phyloP scores from a whole-genome alignment of 1,284 basidiomycete species.

The Apiotrichum brassicae region DNA sequence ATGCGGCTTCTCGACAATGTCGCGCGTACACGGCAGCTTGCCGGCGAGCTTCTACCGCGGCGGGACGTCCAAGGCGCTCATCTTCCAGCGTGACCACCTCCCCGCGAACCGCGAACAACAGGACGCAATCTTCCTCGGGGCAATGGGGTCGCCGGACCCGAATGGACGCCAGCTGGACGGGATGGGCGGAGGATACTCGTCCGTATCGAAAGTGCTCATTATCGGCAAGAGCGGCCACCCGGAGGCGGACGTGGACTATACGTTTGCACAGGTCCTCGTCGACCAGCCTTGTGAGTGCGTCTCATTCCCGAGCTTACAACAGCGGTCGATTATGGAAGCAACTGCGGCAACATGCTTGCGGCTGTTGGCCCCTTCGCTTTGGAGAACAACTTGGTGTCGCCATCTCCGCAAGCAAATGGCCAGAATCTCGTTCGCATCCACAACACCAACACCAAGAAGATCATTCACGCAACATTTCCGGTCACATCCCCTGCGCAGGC shows the following conservation, averaged over 20 bases:
- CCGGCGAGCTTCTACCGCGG: slow-evolving; percentile 50
- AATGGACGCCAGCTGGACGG: slow-evolving; percentile 70
- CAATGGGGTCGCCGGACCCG: slow-evolving; percentile 80
- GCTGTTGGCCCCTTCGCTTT: slow-evolving; percentile 34
- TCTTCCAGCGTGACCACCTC: slow-evolving; percentile 54
- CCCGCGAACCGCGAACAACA: slow-evolving; percentile 54
- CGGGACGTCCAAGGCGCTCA: slow-evolving; percentile 73
- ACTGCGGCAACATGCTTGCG: slow-evolving; percentile 35
- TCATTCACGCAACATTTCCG: slow-evolving; percentile 14
- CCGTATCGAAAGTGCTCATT: slow-evolving; percentile 71
- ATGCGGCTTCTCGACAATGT: background rate
- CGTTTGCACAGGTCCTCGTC: slow-evolving; percentile 24
- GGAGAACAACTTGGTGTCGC: slow-evolving; percentile 16
- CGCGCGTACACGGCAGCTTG: slow-evolving; percentile 1
- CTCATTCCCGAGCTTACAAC: background rate
- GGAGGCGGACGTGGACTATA: slow-evolving; percentile 28
- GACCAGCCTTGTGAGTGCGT: slow-evolving; percentile 10
- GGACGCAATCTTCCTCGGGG: slow-evolving; percentile 59
- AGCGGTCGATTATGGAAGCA: slow-evolving; percentile 26
- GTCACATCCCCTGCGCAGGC: slow-evolving; percentile 50
- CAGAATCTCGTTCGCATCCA: slow-evolving; percentile 13
- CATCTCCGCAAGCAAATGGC: slow-evolving; percentile 1
- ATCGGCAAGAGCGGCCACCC: slow-evolving; percentile 49
- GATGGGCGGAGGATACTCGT: slow-evolving; percentile 66
- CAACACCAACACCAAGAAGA: slow-evolving; percentile 18